Evolutionary conservation across 805 yeast species (phyloP), one percentile per base, ranked within the genome.

Genomic region (Lipomyces chichibuensis): DNA sequence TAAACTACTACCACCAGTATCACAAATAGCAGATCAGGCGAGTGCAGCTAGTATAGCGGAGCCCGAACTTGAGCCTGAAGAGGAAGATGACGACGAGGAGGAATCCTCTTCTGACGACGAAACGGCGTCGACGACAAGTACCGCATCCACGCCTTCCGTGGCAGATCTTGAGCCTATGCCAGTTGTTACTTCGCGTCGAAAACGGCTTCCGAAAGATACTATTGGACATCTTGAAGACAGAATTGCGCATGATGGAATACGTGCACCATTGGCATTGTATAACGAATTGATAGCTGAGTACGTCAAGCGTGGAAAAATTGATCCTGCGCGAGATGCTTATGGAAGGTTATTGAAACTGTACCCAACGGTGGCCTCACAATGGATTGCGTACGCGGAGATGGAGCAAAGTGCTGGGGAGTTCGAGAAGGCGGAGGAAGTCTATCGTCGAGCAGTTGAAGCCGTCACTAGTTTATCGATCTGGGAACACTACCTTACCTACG

Each of bases 401-500:
- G 91, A 88, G 75, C 76, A 88, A 65, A 83, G 82, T 59, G 81
- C 88, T 70, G 88, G 87, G 60, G 93, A 90, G 70, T 86, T 86
- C 74, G 82, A 84, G 46, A 80, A 79, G 60, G 95, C 88, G 20
- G 96, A 90, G 74, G 80, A 81, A 57, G 77, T 91, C 25, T 89
- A 92, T 72, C 81, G 85, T 7, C 81, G 87, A 61, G 70, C 70
- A 9, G 62, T 67, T 29, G 64, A 55, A 43, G 39, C 63, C 9
- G 70, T 63, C 23, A 65, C 62, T 3, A 61, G 57, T 39, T 14
- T 67, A 17, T 23, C 32, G 14, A 49, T 67, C 20, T 94, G 96
- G 88, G 82, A 86, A 63, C 79, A 84, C n/a, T 94, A 94, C 77
- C 84, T 95, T 35, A 85, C 84, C 57, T 91, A 90, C 76, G 91